Evolutionary conservation across 1,284 basidiomycete genomes (phyloP).

Genomic region (Tilletia caries): DNA sequence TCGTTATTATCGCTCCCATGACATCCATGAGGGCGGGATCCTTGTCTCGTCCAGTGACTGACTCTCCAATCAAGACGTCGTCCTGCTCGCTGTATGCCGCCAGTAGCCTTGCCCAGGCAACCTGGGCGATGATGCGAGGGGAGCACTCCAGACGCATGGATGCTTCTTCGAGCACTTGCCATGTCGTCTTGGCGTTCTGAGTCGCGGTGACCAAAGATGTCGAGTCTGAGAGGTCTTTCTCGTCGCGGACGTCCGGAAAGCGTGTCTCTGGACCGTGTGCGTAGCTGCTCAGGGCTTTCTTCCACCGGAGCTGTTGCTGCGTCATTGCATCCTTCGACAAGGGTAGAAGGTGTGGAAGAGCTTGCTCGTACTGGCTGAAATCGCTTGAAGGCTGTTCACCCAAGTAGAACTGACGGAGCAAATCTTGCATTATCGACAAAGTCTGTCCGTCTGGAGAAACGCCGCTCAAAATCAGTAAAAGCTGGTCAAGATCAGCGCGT

Average conservation of each 20-base stretch:
- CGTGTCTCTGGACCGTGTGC: constrained; percentile 21
- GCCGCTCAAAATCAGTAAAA: not conserved
- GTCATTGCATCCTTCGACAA: constrained; percentile 23
- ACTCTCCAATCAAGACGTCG: constrained; percentile 46
- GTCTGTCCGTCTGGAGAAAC: constrained; percentile 30
- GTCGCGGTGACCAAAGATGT: constrained; percentile 11
- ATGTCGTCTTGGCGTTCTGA: constrained; percentile 20
- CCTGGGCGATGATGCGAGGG: constrained; percentile 49
- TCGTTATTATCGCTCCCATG: constrained; percentile 46
- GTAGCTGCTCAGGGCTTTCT: constrained; percentile 23
- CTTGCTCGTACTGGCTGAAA: constrained; percentile 23
- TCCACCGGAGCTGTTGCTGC: constrained; percentile 24
- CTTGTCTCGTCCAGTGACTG: constrained; percentile 36
- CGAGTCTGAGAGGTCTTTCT: not conserved
- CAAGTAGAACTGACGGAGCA: constrained; percentile 26
- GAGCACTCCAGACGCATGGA: constrained; percentile 41
- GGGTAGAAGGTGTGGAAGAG: constrained; percentile 34
- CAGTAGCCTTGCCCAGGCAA: constrained; percentile 51
- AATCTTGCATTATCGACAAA: constrained; percentile 32
- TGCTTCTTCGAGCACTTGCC: constrained; percentile 28
- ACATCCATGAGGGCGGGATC: constrained; percentile 32
- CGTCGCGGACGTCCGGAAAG: constrained; percentile 27
- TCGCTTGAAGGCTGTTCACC: not conserved
- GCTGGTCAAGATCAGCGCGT: not conserved
- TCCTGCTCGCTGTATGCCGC: constrained; percentile 43